Base-by-base conservation (phyloP, 495 filamentous ascomycete genomes). In the Apodospora peruviana region DNA sequence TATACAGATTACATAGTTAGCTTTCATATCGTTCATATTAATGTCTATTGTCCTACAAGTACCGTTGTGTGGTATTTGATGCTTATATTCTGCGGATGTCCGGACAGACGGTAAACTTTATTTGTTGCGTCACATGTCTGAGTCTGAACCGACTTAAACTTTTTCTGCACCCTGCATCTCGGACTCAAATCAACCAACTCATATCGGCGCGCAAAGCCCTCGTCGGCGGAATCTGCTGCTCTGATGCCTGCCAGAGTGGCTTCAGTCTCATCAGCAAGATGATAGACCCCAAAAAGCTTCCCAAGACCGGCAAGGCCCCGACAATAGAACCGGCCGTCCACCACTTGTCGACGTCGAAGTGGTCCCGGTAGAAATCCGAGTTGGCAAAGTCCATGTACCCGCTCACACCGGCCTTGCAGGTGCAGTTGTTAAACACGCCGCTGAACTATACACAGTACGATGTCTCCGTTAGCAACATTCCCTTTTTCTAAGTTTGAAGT, bases 371-470 rank as follows among this genome's bases (percentile, higher is more conserved):
- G 12, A 55, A 56, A 14, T 47, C 40, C n/a, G 52, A 45, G 25
- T 44, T 45, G 27, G 54, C 24, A 18, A 67, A 66, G 23, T 62
- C 60, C 38, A 67, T 55, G 40, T 61, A 66, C 9, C 64, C 63
- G 34, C 52, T 46, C n/a, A 43, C 7, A 10, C 52, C 50, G 24
- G 45, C 17, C 32, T 45, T 56, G 40, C 52, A 55, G 11, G 39
- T n/a, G 35, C 56, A 55, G 38, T 58, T 53, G 22, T 55, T 58
- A 47, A 45, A 58, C 18, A 64, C 55, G 57, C 73, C 73, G 68
- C n/a, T 72, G 56, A 43, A 64, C 51, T 76, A 17, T 42, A 37
- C 9, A 5, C 11, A 17, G 10, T 18, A 7, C 7, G 27, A 12
- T 7, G 27, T 5, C 16, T 35, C 16, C n/a, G n/a, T n/a, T 14